Base-by-base conservation (phyloP, 2,329 filamentous ascomycete genomes). In the Sclerotinia sclerotiorum region DNA sequence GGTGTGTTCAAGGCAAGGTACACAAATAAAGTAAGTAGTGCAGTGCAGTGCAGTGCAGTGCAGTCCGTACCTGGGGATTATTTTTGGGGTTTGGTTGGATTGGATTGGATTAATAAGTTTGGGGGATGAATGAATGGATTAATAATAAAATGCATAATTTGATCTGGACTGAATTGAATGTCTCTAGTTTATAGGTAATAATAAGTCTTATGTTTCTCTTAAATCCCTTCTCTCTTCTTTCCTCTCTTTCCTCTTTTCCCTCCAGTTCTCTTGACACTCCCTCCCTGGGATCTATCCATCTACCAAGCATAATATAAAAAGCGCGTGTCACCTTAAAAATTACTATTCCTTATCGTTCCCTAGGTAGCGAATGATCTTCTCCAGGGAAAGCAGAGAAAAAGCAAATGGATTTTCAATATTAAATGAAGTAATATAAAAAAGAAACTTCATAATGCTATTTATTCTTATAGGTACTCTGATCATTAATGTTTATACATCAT, bases 301-400 rank as follows among this genome's bases (percentile, higher is more conserved):
- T 21, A 5, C 27, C 8, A 32, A 7, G 29, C 29, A 21, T n/a
- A 55, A n/a, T 21, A 55, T 13, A 35, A 55, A 55, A 55, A 19
- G 52, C 52, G 52, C 52, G 10, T 55, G 52, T 55, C 52, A n/a
- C 52, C 21, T 32, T 3, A 3, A 49, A n/a, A 27, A 24, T 42
- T 42, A 1, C 15, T 17, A 42, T 57, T 39, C n/a, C 55, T 42
- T 57, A 57, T 57, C 55, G 32, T 42, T 32, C 21, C 35, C 19
- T 56, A 7, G 19, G 29, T 42, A 57, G 55, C 32, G 21, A 57
- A 24, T 57, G 55, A 57, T 57, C 55, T 57, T 57, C 55, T 39
- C 11, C 55, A 24, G 55, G 32, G 32, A 42, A 42, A 57, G 21
- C n/a, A 57, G 8, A 57, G 13, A 17, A 57, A 42, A 57, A 44